A percentile compares a stretch with the other conserved stretches of the same genome.
Evolutionary conservation across 805 yeast species (phyloP).

Genomic region (Cyberlindnera sargentensis): DNA sequence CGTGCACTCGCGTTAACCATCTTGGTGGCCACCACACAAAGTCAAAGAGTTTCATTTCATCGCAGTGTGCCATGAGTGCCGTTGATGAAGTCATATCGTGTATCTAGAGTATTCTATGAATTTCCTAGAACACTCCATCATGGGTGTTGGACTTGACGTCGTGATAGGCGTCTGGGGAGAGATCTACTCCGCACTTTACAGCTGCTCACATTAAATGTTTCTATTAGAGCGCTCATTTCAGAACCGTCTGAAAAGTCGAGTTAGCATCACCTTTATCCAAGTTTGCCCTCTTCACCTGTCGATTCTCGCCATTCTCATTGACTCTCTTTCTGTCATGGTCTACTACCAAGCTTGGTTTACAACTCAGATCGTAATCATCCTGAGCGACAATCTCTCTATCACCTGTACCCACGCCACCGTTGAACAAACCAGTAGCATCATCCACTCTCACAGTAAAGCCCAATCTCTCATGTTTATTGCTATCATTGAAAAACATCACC

Average conservation of each 20-base stretch:
- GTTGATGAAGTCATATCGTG: too few species aligned
- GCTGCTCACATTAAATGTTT: not conserved
- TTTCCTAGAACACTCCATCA: too few species aligned
- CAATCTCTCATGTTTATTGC: constrained; percentile 40
- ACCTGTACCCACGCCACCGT: constrained; percentile 32
- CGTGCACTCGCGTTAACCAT: too few species aligned
- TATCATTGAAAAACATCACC: constrained; percentile 61
- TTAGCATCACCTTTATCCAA: constrained; percentile 23
- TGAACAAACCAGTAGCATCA: constrained; percentile 60
- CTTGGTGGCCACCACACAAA: too few species aligned
- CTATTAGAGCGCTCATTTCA: constrained; percentile 5
- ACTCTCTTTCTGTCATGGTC: constrained; percentile 5
- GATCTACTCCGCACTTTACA: too few species aligned
- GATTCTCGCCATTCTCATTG: constrained; percentile 1
- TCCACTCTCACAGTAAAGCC: constrained; percentile 46
- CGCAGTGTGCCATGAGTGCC: too few species aligned
- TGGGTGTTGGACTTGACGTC: too few species aligned
- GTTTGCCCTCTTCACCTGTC: constrained; percentile 23
- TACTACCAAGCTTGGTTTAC: constrained; percentile 1
- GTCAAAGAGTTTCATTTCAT: too few species aligned
- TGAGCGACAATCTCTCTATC: constrained; percentile 4
- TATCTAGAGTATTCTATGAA: too few species aligned
- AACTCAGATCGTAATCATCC: constrained; percentile 13
- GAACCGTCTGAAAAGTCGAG: constrained; percentile 20
- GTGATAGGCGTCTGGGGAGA: too few species aligned